Percentiles rank a stretch among this genome's conserved stretches.
Conservation (phyloP, 2,329 filamentous ascomycete species). For the Colletotrichum agaves region DNA sequence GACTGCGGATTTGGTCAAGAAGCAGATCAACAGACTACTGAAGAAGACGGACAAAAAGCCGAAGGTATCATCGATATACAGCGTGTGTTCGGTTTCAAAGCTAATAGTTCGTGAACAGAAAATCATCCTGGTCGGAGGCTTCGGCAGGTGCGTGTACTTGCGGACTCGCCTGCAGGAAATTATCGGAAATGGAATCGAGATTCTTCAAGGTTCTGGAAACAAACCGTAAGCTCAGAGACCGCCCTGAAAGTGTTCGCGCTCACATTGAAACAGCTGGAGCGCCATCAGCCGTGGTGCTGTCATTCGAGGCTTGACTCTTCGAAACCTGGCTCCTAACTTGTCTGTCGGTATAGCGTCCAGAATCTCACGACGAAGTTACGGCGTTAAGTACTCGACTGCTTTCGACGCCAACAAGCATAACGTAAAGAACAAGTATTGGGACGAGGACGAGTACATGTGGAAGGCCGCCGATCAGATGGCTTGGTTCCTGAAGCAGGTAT, state of each 20-base stretch:
- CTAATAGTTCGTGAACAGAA: slow-evolving; percentile 41
- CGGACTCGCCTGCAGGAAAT: slow-evolving; percentile 34
- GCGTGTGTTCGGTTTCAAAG: not conserved
- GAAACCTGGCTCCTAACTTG: not conserved
- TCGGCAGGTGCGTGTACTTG: slow-evolving; percentile 49
- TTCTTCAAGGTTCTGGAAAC: slow-evolving; percentile 46
- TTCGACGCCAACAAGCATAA: slow-evolving; percentile 35
- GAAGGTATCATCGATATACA: slow-evolving; percentile 40
- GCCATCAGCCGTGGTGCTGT: slow-evolving; percentile 50
- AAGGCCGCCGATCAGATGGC: slow-evolving; percentile 38
- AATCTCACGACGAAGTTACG: slow-evolving; percentile 46
- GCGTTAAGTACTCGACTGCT: fast-evolving
- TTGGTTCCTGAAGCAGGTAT: slow-evolving; percentile 46
- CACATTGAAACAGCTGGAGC: slow-evolving; percentile 44
- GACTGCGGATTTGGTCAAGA: slow-evolving; percentile 40
- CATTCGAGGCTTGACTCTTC: slow-evolving; percentile 39
- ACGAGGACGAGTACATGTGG: not conserved
- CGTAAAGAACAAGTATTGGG: slow-evolving; percentile 34
- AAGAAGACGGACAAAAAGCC: slow-evolving; percentile 36
- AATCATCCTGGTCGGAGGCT: slow-evolving; percentile 52
- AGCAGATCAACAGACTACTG: slow-evolving; percentile 41
- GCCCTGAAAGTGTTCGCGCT: not conserved
- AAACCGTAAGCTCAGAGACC: slow-evolving; percentile 46
- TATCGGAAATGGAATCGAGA: slow-evolving; percentile 4
- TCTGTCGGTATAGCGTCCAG: slow-evolving; percentile 35